A percentile compares a stretch with the other conserved stretches of the same genome.
Evolutionary conservation across 495 filamentous ascomycete genomes (phyloP).

Genomic region (Hypoxylon cercidicola): DNA sequence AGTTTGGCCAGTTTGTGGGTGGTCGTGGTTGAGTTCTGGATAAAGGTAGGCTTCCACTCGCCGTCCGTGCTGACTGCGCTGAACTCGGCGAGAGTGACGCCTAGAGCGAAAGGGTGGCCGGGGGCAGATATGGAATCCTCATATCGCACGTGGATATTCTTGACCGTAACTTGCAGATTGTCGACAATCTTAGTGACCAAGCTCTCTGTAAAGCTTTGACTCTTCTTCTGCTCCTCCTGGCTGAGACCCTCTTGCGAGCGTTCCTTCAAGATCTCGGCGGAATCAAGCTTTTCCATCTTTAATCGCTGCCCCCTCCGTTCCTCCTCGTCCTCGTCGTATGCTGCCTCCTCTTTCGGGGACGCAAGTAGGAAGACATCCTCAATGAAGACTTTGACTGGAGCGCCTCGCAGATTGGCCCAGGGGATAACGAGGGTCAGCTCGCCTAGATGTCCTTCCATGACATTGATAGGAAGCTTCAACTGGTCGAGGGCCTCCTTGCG

Average conservation of each 20-base stretch:
- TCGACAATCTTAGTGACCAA: slow-evolving; percentile 95
- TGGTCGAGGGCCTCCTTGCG: slow-evolving; percentile 95
- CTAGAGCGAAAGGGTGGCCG: slow-evolving; percentile 92
- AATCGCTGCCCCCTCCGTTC: slow-evolving; percentile 80
- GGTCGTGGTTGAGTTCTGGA: slow-evolving; percentile 80
- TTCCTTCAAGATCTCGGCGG: slow-evolving; percentile 92
- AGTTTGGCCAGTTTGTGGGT: slow-evolving; percentile 94
- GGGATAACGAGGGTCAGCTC: slow-evolving; percentile 90
- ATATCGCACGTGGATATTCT: slow-evolving; percentile 97
- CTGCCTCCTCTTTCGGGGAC: slow-evolving; percentile 90
- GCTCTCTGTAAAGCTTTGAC: slow-evolving; percentile 95
- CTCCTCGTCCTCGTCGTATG: slow-evolving; percentile 94
- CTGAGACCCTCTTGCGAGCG: slow-evolving; percentile 91
- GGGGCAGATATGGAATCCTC: slow-evolving; percentile 97
- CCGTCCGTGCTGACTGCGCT: slow-evolving; percentile 95
- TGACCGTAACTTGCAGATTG: slow-evolving; percentile 95
- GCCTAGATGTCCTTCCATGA: slow-evolving; percentile 93
- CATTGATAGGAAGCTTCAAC: slow-evolving; percentile 93
- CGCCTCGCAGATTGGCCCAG: slow-evolving; percentile 94
- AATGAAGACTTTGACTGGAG: slow-evolving; percentile 92
- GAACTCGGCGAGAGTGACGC: slow-evolving; percentile 91
- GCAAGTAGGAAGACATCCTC: slow-evolving; percentile 96
- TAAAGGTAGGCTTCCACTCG: slow-evolving; percentile 93
- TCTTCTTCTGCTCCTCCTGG: slow-evolving; percentile 92
- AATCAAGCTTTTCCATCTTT: slow-evolving; percentile 98